Evolutionary conservation across 2,329 filamentous ascomycete species (phyloP), one percentile per base, ranked within the genome.

Genomic region (Xylaria arbuscula): DNA sequence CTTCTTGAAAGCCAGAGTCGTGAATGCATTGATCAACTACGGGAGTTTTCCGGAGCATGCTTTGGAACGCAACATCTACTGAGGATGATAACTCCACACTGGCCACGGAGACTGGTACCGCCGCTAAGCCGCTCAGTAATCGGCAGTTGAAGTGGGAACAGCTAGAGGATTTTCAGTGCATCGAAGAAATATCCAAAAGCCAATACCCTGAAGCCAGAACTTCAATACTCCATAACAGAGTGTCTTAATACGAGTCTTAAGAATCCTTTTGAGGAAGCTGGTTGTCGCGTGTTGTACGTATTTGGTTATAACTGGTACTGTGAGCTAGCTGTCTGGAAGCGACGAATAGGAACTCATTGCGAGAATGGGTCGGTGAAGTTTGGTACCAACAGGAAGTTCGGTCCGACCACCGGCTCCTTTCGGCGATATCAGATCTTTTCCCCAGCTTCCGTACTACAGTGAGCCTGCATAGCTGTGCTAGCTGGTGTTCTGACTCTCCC

Each of bases 261-360:
- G 60, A 38, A 40, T 22, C 45, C 22, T n/a, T 50, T 56, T 13
- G 22, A 55, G 40, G 54, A 61, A 61, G 60, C 19, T 54, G 63
- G 15, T 54, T 42, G 53, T 51, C 32, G 22, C 19, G n/a, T 59
- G 51, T 54, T 36, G 56, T 66, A 61, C 45, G 13, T 17, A 51
- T 51, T 59, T 56, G 66, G 28, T 28, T 28, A 2, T 38, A 42
- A 32, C 59, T 40, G 34, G 58, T 63, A 54, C 28, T 28, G 28
- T 28, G 28, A 36, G 51, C 17, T 58, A 24, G 38, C 19, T 34
- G 24, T 42, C 28, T 19, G 8, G n/a, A 32, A 60, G 61, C 34
- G 42, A 56, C 70, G 64, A 72, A 70, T 70, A 67, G 68, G 68
- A 70, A 66, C 5, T 32, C 62, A 50, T 72, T 57, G 70, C 70